phyloP scores from a whole-genome alignment of 169 alveolate genomes.

The Plasmodium gaboni region DNA sequence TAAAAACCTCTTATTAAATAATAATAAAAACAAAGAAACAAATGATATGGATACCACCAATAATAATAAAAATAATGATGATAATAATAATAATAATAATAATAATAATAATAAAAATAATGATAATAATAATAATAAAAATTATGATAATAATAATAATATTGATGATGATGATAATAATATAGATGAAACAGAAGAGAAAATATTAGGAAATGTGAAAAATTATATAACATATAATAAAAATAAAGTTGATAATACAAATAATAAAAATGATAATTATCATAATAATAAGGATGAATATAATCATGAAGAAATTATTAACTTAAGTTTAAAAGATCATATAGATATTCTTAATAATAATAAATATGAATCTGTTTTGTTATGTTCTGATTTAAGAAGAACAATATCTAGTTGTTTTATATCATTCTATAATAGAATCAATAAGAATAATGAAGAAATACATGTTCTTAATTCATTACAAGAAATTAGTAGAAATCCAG shows the following conservation, averaged over 20 bases:
- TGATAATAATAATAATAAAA: too few relatives aligned
- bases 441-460: constrained; percentile 11
- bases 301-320: constrained; percentile 8
- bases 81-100: too few relatives aligned
- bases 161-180: too few relatives aligned
- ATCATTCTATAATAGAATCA: constrained; percentile 38
- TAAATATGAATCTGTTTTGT: constrained; percentile 30
- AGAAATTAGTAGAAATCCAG: constrained; percentile 71
- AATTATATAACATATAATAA: too few relatives aligned
- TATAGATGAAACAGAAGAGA: too few relatives aligned
- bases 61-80: too few relatives aligned
- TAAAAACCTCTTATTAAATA: too few relatives aligned
- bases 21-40: too few relatives aligned
- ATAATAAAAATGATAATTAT: background rate
- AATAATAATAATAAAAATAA: too few relatives aligned
- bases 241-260: background rate
- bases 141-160: too few relatives aligned
- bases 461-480: constrained; percentile 56
- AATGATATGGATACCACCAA: too few relatives aligned
- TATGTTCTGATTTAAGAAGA: constrained; percentile 75
- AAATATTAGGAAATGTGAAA: too few relatives aligned
- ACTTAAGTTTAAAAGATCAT: constrained; percentile 37
- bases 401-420: constrained; percentile 63
- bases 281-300: constrained; percentile 4
- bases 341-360: constrained; percentile 40